These are phyloP conservation scores for Leucosporidium creatinivorum DNA, from an alignment of 768 basidiomycete species.

Conservation along the genomic window DNA sequence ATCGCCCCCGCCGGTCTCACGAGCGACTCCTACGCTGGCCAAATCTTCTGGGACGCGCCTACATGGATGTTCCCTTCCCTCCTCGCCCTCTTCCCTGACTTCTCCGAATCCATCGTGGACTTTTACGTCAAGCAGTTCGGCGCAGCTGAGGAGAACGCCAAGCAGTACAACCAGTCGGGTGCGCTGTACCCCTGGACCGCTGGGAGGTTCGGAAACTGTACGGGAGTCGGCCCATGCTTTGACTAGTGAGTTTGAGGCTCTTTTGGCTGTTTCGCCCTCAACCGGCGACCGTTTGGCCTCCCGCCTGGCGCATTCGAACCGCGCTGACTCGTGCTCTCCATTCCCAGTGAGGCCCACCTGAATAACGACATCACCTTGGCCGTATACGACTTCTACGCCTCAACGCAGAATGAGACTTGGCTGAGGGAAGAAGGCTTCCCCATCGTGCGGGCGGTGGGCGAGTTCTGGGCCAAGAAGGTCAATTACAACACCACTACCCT, in stretches of 20 bases:
- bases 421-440: constrained; percentile 27
- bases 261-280: neutral
- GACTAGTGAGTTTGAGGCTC: neutral
- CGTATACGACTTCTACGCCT: constrained; percentile 15
- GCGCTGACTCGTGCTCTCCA: too few relatives aligned
- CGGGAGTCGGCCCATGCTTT: constrained; percentile 11
- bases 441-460: constrained; percentile 11
- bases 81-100: constrained; percentile 8
- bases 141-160: constrained; percentile 20
- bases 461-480: constrained; percentile 25
- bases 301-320: too few relatives aligned
- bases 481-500: constrained; percentile 15
- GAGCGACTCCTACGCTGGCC: constrained; percentile 24
- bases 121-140: constrained; percentile 12
- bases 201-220: constrained; percentile 24
- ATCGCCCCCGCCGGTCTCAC: constrained; percentile 32
- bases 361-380: constrained; percentile 27
- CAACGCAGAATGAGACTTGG: constrained; percentile 23
- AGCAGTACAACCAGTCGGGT: constrained; percentile 2
- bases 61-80: constrained; percentile 16
- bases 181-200: constrained; percentile 28
- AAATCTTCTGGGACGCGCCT: constrained; percentile 21
- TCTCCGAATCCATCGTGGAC: constrained; percentile 18
- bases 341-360: constrained; percentile 24
- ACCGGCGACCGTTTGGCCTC: too few relatives aligned